These are phyloP conservation scores for Pseudoturritis turrita DNA, from an alignment of 345 rosid species.

Conservation along the genomic window DNA sequence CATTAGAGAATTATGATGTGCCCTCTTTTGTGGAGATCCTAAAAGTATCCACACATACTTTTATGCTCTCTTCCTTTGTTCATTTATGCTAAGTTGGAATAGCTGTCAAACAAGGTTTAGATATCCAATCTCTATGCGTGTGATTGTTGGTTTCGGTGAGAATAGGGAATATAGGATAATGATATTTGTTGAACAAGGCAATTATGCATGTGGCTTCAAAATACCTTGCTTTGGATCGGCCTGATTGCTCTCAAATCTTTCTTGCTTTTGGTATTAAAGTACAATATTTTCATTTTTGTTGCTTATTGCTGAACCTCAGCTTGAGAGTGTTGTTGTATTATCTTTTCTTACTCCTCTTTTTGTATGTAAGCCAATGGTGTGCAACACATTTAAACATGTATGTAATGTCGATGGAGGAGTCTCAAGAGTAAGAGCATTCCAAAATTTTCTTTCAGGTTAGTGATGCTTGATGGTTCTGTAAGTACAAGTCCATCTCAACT, in stretches of 20 bases:
- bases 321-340: background rate
- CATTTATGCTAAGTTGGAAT: background rate
- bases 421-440: slow-evolving; percentile 86
- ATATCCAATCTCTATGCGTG: background rate
- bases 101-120: background rate
- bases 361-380: slow-evolving; percentile 77
- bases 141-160: background rate
- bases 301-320: background rate
- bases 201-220: slow-evolving; percentile 58
- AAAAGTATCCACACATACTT: slow-evolving; percentile 50
- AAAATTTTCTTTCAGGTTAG: slow-evolving; percentile 59
- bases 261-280: slow-evolving; percentile 69
- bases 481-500: background rate
- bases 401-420: slow-evolving; percentile 64
- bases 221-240: slow-evolving; percentile 43
- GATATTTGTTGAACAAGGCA: slow-evolving; percentile 58
- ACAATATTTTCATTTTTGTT: background rate
- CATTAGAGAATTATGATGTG: slow-evolving; percentile 42
- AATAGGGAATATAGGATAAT: background rate
- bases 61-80: background rate
- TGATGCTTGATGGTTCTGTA: background rate
- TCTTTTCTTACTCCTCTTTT: background rate
- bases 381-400: slow-evolving; percentile 86
- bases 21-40: slow-evolving; percentile 47
- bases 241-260: slow-evolving; percentile 39